Conservation (phyloP, 306 rosid genomes). For the Morella rubra region DNA sequence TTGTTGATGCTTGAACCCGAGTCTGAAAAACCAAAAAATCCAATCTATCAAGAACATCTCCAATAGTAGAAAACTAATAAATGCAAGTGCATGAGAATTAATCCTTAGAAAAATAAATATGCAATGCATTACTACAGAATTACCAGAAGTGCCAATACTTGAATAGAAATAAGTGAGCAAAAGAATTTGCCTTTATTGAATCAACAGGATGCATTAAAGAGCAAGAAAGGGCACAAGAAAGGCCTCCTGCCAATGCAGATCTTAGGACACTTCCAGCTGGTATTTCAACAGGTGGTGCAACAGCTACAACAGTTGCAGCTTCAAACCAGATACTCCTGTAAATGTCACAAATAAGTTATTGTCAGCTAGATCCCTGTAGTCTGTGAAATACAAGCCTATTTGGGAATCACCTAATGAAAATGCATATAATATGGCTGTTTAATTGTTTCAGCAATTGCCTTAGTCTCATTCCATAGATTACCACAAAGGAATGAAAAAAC, state of each 20-base stretch:
- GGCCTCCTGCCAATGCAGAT: constrained; percentile 99
- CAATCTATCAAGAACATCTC: constrained; percentile 15
- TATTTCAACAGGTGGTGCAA: constrained; percentile 87
- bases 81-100: neutral
- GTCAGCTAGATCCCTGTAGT: constrained; percentile 21
- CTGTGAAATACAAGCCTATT: neutral
- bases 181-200: constrained; percentile 75
- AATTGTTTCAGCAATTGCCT: neutral
- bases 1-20: constrained; percentile 87
- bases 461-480: constrained; percentile 5
- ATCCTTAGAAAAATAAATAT: constrained; percentile 1
- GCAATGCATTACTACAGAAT: constrained; percentile 4
- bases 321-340: constrained; percentile 99
- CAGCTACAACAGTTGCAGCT: constrained; percentile 99
- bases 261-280: constrained; percentile 94
- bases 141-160: constrained; percentile 10
- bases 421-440: neutral
- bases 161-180: constrained; percentile 14
- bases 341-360: constrained; percentile 23
- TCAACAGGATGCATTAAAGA: constrained; percentile 91
- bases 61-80: constrained; percentile 4
- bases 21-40: constrained; percentile 59
- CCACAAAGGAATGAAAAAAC: neutral
- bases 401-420: constrained; percentile 1
- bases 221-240: constrained; percentile 92